Conservation (phyloP, 164 flowering plant genomes). For the Warburgia ugandensis region DNA sequence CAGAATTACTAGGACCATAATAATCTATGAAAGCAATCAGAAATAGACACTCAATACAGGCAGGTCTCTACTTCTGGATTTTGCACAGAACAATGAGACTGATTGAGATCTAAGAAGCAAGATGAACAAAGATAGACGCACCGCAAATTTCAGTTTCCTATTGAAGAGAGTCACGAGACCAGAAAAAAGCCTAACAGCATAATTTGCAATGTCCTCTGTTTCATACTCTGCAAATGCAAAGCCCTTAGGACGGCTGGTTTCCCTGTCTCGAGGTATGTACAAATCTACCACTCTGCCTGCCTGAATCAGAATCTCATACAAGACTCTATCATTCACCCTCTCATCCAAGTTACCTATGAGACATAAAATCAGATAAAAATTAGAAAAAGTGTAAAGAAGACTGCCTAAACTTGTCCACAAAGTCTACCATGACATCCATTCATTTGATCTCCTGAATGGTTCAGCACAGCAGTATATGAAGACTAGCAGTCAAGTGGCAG, state of each 20-base stretch:
- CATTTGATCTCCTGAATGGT: neutral
- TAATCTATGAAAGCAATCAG: neutral
- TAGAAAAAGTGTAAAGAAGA: neutral
- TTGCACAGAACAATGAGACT: neutral
- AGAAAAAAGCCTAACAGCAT: slow-evolving; percentile 80
- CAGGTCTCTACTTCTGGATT: neutral
- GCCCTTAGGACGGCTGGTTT: slow-evolving; percentile 67
- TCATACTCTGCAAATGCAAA: slow-evolving; percentile 90
- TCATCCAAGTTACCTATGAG: slow-evolving; percentile 84
- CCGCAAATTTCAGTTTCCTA: slow-evolving; percentile 69
- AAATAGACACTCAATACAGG: neutral
- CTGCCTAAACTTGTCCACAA: neutral
- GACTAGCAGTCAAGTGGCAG: no score
- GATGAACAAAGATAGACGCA: slow-evolving; percentile 23
- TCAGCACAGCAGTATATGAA: neutral
- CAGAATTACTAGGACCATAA: no score
- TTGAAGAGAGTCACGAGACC: slow-evolving; percentile 76
- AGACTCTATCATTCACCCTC: slow-evolving; percentile 64
- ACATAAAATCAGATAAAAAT: neutral
- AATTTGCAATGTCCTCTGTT: slow-evolving; percentile 68
- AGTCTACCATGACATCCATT: neutral
- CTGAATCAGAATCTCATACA: slow-evolving; percentile 84
- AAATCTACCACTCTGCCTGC: slow-evolving; percentile 74
- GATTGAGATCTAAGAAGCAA: neutral
- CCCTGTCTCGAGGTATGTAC: slow-evolving; percentile 73